phyloP scores from a whole-genome alignment of 2,329 filamentous ascomycete species.

The Tolypocladium guangdongense region DNA sequence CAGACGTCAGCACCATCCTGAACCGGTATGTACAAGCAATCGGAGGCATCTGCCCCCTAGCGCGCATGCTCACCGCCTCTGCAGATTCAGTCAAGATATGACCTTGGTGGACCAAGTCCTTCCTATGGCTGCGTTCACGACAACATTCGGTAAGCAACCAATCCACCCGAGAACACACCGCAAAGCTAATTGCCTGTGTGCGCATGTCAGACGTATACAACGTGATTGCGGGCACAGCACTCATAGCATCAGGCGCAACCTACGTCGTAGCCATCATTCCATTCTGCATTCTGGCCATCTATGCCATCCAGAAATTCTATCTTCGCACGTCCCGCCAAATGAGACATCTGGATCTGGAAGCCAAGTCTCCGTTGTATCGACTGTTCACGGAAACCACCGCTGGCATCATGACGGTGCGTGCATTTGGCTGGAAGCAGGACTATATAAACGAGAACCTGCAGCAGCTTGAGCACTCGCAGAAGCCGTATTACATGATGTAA shows the following conservation, averaged over 20 bases:
- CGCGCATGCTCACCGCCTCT: background rate
- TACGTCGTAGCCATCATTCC: conserved; percentile 37
- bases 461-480: conserved; percentile 6
- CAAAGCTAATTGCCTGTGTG: too few species aligned
- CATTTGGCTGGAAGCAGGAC: conserved; percentile 5
- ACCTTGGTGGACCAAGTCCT: conserved; percentile 3
- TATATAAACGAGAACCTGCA: background rate
- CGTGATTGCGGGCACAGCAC: conserved; percentile 5
- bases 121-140: background rate
- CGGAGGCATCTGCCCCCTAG: background rate
- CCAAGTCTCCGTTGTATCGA: conserved; percentile 32
- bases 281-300: conserved; percentile 27
- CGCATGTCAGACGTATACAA: background rate
- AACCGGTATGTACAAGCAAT: background rate
- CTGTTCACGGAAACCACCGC: conserved; percentile 6
- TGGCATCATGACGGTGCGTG: conserved; percentile 4
- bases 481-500: conserved; percentile 4
- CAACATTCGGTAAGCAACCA: background rate
- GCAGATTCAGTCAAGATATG: conserved; percentile 7
- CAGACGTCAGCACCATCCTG: background rate
- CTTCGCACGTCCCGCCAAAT: conserved; percentile 48
- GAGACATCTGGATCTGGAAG: conserved; percentile 46
- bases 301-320: conserved; percentile 41
- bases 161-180: background rate
- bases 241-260: conserved; percentile 29